Base-by-base conservation (phyloP, 2,329 filamentous ascomycete genomes). In the Aureobasidium melanogenum region DNA sequence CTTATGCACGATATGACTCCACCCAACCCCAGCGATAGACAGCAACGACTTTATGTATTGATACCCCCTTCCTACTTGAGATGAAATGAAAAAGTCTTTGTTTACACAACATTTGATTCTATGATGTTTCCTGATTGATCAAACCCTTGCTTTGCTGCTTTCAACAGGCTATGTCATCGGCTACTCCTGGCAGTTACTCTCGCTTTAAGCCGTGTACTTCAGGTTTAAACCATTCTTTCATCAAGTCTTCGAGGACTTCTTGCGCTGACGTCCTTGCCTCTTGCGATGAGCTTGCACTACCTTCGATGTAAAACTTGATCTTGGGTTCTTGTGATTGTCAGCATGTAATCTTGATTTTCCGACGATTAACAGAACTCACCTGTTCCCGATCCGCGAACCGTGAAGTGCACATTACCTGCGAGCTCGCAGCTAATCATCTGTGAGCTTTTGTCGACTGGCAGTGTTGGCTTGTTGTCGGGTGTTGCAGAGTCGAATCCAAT, bases 371-470 rank as follows among this genome's bases (percentile, higher is more conserved):
- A 3, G 15, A 5, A 58, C 55, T 38, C 17, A 48, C 55, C 55
- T 22, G 84, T 87, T 1, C 84, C 84, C 2, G 83, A 85, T 1
- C 80, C 83, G 66, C 84, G 72, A 24, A 85, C 76, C 2, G 84
- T 86, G 66, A 86, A 85, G 26, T 81, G 77, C 14, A 84, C 76
- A 15, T 74, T 74, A 22, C 78, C 78, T 30, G 83, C 78, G 43
- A 86, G 69, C 74, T 84, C 83, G 63, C 76, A 79, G 2, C 84
- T 87, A 66, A 87, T 80, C 84, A 87, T 87, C 73, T 87, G 83
- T 61, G 80, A 83, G 14, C 71, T 77, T 22, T 75, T 74, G 65
- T 84, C 82, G 26, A 82, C 76, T 1, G 84, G 84, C 38, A 87
- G 71, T 54, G 76, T 73, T 1, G 84, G 83, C 34, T 73, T 75